These are phyloP conservation scores for Candida rishiriensis DNA, from an alignment of 805 yeast species.

Conservation along the genomic window DNA sequence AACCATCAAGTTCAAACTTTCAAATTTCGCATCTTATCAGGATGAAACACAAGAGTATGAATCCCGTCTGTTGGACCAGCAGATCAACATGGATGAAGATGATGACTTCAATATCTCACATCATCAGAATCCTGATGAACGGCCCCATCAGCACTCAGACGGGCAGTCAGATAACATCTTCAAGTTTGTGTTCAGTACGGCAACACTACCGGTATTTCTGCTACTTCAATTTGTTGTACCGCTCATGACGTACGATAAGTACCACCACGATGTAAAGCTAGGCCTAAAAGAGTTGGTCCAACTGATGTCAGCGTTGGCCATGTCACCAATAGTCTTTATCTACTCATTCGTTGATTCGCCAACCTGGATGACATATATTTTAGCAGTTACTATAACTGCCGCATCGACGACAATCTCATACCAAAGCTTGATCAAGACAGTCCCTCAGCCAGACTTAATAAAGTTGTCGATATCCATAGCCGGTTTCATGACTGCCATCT, in stretches of 20 bases:
- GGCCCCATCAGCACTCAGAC: neutral
- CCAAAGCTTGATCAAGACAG: constrained; percentile 14
- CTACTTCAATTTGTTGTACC: constrained; percentile 24
- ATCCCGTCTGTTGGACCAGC: constrained; percentile 11
- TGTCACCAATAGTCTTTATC: constrained; percentile 19
- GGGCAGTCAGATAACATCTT: constrained; percentile 2
- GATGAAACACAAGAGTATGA: constrained; percentile 21
- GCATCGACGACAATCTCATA: constrained; percentile 9
- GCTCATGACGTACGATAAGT: constrained; percentile 17
- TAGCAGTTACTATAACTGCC: constrained; percentile 2
- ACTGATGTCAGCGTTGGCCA: constrained; percentile 15
- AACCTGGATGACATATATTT: constrained; percentile 9
- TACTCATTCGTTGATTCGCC: constrained; percentile 18
- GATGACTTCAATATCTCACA: constrained; percentile 9
- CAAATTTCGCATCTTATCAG: constrained; percentile 7
- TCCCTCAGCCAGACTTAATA: constrained; percentile 16
- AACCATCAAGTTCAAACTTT: constrained; percentile 12
- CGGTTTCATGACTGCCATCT: constrained; percentile 66
- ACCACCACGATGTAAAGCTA: constrained; percentile 18
- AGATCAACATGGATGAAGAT: constrained; percentile 6
- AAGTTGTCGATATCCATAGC: constrained; percentile 33
- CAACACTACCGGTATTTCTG: constrained; percentile 17
- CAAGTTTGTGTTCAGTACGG: constrained; percentile 7
- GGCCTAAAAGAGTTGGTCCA: constrained; percentile 12
- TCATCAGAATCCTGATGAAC: neutral